Base-by-base conservation (phyloP, 163 green algal species). In the Trebouxia gelatinosa region DNA sequence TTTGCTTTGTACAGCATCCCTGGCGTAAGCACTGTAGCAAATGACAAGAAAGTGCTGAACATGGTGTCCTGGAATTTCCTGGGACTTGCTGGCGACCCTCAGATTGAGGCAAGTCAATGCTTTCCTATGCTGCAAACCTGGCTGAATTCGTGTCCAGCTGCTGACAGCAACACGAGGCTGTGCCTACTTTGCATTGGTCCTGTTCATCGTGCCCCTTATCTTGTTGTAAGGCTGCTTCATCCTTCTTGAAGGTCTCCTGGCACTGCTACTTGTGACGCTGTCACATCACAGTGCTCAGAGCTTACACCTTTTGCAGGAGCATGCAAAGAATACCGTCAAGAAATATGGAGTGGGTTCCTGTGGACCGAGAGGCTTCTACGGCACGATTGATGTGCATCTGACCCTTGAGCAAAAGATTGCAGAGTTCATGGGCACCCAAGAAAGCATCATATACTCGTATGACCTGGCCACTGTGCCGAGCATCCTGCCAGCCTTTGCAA, bases 381-480 rank as follows among this genome's bases (percentile, higher is more conserved):
- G 96, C 37, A 99, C 96, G 29, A 96, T 99, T 72, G 95, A 97
- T 85, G 93, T 97, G 29, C 94, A 99, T 82, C 77, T 98, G 57
- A 32, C 92, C 43, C 79, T 97, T 54, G 90, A 93, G 81, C 72
- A 88, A 48, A 51, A 77, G 5, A 46, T 97, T 35, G 88, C 90
- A 0, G 28, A 78, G 26, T 98, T 97, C 87, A 95, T 98, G 88
- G 91, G 91, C 28, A 91, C 88, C 6, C 81, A 97, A 68, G 93
- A 98, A 70, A 90, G 83, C 57, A 99, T 98, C 81, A 89, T 99
- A n/a, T 99, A 99, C 80, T 93, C 90, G 1, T 99, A 97, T 76
- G 96, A 98, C 82, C 89, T 97, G 19, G 91, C 93, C 70, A 99
- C 96, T 0, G 80, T 95, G 28, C 84, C 94, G 32, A 94, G 84